Evolutionary conservation across 1,284 basidiomycete species (phyloP), one percentile per base, ranked within the genome.

Genomic region (Apiotrichum siamense): DNA sequence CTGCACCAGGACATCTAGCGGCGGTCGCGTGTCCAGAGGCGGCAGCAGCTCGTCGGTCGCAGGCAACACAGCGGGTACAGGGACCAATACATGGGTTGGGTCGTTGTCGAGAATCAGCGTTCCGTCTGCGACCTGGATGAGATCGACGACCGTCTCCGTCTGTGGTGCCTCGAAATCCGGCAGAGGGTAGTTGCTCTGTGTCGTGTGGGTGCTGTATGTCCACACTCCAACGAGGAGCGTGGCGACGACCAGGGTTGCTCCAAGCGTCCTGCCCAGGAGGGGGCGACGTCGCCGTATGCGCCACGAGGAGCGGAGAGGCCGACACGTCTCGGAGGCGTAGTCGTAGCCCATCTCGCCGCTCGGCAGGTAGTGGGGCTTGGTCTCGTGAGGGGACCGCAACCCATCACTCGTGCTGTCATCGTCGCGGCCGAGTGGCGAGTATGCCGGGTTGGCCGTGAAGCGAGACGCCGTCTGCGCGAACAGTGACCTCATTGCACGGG

Each of bases 11-110:
- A 52, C 23, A 44, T 54, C 47, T 43, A 53, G 50, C 1, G 55
- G 55, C 7, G 49, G 52, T 1, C 61, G 57, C 9, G 45, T 43
- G 15, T 51, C 38, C 15, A 58, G 26, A 3, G 60, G 57, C 25
- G 21, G 44, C 13, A 64, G 55, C 1, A 62, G 42, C 10, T 24
- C 25, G 0, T 43, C 40, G 11, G 58, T 39, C 10, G 37, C 43
- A 11, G 44, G 36, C 2, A 49, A 29, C 3, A 27, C 5, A n/a
- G 40, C 6, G n/a, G 26, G 17, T 3, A 38, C 23, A 20, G 55
- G 57, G 12, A 63, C 49, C 15, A 58, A 48, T 24, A 61, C 49
- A 35, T 63, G 57, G n/a, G 44, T 56, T 5, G 33, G 32, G 44
- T 59, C 57, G 32, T 46, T 47, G 17, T 33, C 43, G 25, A 51